phyloP scores from a whole-genome alignment of 441 rosid genomes.

The Bocquillonia castaneifolia region DNA sequence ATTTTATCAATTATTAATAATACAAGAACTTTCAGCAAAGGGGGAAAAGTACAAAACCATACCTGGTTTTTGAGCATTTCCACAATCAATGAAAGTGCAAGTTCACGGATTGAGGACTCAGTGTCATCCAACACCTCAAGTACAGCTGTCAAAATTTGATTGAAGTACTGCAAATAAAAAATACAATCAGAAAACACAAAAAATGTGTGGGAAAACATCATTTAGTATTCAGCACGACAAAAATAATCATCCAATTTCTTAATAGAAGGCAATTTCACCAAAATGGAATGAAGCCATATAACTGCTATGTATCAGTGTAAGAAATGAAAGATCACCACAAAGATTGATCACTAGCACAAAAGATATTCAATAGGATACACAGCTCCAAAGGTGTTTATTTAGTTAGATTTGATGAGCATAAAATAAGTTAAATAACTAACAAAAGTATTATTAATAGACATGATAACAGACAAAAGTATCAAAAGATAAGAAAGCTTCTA shows the following conservation, averaged over 20 bases:
- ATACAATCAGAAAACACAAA: no score
- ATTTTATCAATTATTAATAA: neutral
- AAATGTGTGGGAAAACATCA: neutral
- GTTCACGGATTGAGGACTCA: slow-evolving; percentile 67
- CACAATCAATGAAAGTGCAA: slow-evolving; percentile 63
- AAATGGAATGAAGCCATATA: neutral
- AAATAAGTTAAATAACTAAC: neutral
- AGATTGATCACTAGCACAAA: neutral
- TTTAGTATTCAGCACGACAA: slow-evolving; percentile 14
- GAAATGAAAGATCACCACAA: neutral
- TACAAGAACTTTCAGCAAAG: neutral
- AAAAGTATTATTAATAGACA: no score
- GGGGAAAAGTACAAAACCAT: neutral
- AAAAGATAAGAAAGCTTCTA: neutral
- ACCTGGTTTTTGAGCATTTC: slow-evolving; percentile 96
- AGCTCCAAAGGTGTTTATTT: neutral
- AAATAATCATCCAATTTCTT: neutral
- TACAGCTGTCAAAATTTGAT: slow-evolving; percentile 92
- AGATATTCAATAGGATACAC: neutral
- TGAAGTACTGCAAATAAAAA: slow-evolving; percentile 89
- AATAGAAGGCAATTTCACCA: slow-evolving; percentile 2
- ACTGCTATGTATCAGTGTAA: neutral
- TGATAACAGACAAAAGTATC: neutral
- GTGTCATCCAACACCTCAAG: slow-evolving; percentile 88
- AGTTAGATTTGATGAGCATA: neutral